Evolutionary conservation across 306 rosid genomes (phyloP).

Genomic region (Cucurbita argyrosperma): DNA sequence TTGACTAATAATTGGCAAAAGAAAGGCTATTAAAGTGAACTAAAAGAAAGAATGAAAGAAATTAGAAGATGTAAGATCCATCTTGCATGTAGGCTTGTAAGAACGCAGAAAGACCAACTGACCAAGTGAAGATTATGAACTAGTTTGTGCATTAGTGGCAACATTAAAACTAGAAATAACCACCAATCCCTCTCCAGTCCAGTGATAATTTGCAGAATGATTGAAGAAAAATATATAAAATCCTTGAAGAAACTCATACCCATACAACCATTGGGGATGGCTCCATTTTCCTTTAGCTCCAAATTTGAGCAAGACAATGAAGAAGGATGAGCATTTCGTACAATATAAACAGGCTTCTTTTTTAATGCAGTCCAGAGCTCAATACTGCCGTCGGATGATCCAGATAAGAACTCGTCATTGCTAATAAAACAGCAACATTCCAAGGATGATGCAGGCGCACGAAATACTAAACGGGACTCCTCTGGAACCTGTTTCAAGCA

Average conservation of each 20-base stretch:
- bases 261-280: conserved; percentile 46
- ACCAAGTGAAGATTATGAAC: neutral
- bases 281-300: conserved; percentile 28
- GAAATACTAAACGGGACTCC: conserved; percentile 79
- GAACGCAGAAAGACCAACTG: neutral
- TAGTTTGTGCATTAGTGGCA: neutral
- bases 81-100: neutral
- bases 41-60: neutral
- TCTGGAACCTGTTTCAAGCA: conserved; percentile 69
- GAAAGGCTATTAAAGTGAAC: neutral
- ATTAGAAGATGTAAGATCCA: neutral
- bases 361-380: conserved; percentile 58
- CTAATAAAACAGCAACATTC: conserved; percentile 78
- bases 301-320: conserved; percentile 20
- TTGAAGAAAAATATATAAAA: neutral
- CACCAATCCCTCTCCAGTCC: neutral
- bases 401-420: conserved; percentile 76
- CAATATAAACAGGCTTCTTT: conserved; percentile 71
- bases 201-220: neutral
- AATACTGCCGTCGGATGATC: conserved; percentile 82
- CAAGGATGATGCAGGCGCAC: conserved; percentile 73
- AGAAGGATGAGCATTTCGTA: conserved; percentile 63
- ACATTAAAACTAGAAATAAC: neutral
- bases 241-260: conserved; percentile 26
- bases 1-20: conserved; percentile 5